phyloP scores from a whole-genome alignment of 148 eudicot species.

The Camellia granthamiana region DNA sequence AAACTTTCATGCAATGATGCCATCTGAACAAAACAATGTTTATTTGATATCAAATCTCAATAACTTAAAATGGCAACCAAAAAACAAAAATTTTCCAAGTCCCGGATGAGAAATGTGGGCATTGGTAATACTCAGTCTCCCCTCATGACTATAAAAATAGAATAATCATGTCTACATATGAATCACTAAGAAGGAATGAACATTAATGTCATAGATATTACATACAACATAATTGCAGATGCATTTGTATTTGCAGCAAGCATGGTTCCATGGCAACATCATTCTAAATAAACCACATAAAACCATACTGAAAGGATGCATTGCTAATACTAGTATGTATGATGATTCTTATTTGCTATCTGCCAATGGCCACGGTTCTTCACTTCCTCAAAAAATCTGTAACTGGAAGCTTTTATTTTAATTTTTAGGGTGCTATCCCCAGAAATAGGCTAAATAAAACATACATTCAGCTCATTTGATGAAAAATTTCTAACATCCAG shows the following conservation, averaged over 20 bases:
- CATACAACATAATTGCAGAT: not conserved
- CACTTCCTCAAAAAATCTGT: not conserved
- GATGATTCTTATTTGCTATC: not conserved
- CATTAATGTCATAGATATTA: not conserved
- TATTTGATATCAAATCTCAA: constrained; percentile 5
- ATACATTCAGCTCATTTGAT: not conserved
- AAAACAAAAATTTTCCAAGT: not conserved
- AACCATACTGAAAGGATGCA: not conserved
- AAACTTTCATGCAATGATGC: constrained; percentile 58
- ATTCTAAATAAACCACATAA: not conserved
- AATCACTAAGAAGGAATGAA: not conserved
- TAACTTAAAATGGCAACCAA: too few species aligned
- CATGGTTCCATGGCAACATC: not conserved
- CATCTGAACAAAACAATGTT: constrained; percentile 39
- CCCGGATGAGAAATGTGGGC: not conserved
- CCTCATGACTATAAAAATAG: not conserved
- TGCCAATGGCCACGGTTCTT: not conserved
- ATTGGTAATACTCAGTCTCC: not conserved
- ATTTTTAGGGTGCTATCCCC: not conserved
- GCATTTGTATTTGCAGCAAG: not conserved
- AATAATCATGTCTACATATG: not conserved
- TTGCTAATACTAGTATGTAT: not conserved
- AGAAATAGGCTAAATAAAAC: not conserved
- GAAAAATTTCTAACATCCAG: not conserved
- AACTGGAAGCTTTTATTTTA: not conserved